Base-by-base conservation (phyloP, 2,329 filamentous ascomycete genomes). In the Celoporthe dispersa region DNA sequence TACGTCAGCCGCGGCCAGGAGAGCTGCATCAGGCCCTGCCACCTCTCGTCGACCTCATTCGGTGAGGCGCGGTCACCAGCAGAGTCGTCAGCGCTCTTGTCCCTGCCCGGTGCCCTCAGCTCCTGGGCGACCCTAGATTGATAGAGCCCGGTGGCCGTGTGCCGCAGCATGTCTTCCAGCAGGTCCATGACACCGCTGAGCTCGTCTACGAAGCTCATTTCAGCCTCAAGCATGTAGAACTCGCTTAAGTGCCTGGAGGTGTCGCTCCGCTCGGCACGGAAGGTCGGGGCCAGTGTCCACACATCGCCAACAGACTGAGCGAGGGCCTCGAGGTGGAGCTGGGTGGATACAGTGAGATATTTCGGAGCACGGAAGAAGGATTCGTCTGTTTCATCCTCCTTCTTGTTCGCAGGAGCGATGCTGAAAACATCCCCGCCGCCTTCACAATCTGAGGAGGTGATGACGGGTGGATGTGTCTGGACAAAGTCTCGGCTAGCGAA, bases 201-300 rank as follows among this genome's bases (percentile, higher is more conserved):
- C 73, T 89, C 83, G 62, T 92, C 85, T 57, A 91, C 87, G 78
- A 97, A 97, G 76, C 90, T 91, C 78, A 94, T 84, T 80, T 99
- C 96, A 22, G 91, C 94, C 81, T 99, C 96, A 2, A 99, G 87
- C 96, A 99, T 98, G 82, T 98, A 98, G 77, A 99, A 98, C 78
- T 99, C 96, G 82, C 94, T 97, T 72, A 99, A 84, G 81, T 99
- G 96, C 37, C 96, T 90, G 7, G 94, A 91, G 0, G 96, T 98
- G 77, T 98, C 94, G 80, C 94, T 98, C 78, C 90, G 91, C 80
- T 98, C 96, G 4, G 96, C 96, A 51, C 96, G 90, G 78, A 99
- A 99, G 0, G 94, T 97, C 2, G 96, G 96, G 5, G 94, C 96
- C 14, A 99, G 82, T 1, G 94, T 92, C 94, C 96, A 99, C 9